Conservation (phyloP, 2,329 filamentous ascomycete genomes). For the Exophiala aquamarina region DNA sequence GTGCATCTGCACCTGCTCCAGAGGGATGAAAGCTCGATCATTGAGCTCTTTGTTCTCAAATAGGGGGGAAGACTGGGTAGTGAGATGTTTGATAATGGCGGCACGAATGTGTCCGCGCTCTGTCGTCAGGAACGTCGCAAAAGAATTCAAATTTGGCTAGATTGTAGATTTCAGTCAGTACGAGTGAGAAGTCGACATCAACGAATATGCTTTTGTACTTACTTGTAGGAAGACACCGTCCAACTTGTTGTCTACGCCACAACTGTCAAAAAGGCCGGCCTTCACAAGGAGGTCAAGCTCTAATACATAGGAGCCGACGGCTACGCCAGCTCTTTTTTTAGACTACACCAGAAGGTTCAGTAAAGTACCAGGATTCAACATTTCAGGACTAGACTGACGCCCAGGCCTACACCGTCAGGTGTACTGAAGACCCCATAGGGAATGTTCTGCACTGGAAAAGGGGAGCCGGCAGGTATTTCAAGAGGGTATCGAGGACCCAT, state of each 20-base stretch:
- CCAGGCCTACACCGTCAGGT: not conserved
- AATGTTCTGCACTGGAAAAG: constrained; percentile 5
- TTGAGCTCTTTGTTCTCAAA: constrained; percentile 55
- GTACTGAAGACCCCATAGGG: constrained; percentile 15
- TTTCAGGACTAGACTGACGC: not conserved
- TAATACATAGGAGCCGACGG: constrained; percentile 6
- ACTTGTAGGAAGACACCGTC: constrained; percentile 6
- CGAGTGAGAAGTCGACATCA: too few species aligned
- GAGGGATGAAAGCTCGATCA: constrained; percentile 38
- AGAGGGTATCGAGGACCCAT: not conserved
- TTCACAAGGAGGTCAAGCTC: constrained; percentile 4
- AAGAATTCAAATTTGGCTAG: constrained; percentile 6
- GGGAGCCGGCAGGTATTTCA: not conserved
- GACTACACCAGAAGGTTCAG: not conserved
- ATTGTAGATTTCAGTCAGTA: not conserved
- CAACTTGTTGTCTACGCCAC: not conserved
- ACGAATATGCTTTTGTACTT: not conserved
- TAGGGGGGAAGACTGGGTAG: not conserved
- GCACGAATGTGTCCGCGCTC: not conserved
- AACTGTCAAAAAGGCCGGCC: constrained; percentile 4
- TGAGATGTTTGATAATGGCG: constrained; percentile 2
- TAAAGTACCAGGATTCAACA: not conserved
- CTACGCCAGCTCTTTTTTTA: constrained; percentile 5
- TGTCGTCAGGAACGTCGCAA: not conserved
- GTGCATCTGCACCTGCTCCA: constrained; percentile 3